A percentile compares a stretch with the other conserved stretches of the same genome.
phyloP scores from a whole-genome alignment of 768 basidiomycete species.

The Ramaria sp. region DNA sequence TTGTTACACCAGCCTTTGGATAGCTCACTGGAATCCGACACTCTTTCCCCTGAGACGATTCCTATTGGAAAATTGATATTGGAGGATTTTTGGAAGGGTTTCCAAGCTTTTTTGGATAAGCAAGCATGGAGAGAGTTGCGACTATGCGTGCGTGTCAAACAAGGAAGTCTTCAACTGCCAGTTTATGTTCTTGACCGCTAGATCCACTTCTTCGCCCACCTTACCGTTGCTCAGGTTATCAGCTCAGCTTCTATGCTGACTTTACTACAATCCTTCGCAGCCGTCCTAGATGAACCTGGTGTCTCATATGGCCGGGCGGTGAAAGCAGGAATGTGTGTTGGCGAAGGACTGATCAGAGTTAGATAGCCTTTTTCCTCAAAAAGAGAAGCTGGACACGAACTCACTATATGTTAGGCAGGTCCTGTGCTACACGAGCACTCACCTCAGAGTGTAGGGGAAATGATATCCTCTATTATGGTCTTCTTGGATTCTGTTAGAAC shows the following conservation, averaged over 20 bases:
- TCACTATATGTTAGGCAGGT: constrained; percentile 43
- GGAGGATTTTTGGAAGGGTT: constrained; percentile 86
- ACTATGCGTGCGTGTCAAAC: constrained; percentile 53
- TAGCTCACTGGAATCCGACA: constrained; percentile 23
- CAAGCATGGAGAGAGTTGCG: constrained; percentile 86
- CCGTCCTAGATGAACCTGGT: constrained; percentile 83
- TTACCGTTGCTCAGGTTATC: constrained; percentile 67
- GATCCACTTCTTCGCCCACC: constrained; percentile 91
- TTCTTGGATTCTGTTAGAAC: constrained; percentile 53
- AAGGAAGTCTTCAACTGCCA: constrained; percentile 7
- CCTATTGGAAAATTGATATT: constrained; percentile 61
- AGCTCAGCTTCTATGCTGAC: constrained; percentile 69
- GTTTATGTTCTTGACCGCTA: constrained; percentile 20
- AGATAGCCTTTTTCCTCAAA: constrained; percentile 12
- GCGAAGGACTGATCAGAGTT: constrained; percentile 71
- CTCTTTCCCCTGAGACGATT: constrained; percentile 23
- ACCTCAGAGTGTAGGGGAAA: constrained; percentile 46
- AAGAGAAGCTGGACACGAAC: too few relatives aligned
- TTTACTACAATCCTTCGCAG: constrained; percentile 72
- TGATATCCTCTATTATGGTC: constrained; percentile 56
- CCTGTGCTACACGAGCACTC: constrained; percentile 49
- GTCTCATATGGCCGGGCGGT: constrained; percentile 80
- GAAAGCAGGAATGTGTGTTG: constrained; percentile 69
- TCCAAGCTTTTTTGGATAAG: constrained; percentile 81
- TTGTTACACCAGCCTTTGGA: constrained; percentile 39